Evolutionary conservation across 129 eudicot genomes (phyloP), one percentile per base, ranked within the genome.

Genomic region (Cynara cardunculus): DNA sequence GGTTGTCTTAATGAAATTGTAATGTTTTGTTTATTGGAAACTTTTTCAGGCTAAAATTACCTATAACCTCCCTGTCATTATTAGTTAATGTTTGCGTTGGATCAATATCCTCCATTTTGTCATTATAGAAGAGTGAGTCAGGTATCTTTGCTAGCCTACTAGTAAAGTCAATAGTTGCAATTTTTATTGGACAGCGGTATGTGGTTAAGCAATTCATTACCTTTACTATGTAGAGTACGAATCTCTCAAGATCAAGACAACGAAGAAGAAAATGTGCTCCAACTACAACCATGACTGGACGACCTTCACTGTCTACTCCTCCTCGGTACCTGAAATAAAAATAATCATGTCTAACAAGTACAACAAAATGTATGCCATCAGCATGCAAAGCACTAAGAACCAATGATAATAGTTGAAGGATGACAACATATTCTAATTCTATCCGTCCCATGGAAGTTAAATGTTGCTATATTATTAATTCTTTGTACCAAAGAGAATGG

Each of bases 251-350:
- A 89, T 94, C 96, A 67, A 94, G 92, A 88, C 98, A 94, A 25
- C 98, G 92, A 49, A 91, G 82, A 74, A 94, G 88, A 83, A 91
- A 92, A 89, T 94, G 97, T 70, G 98, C 98, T 85, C 98, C 98
- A 75, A 94, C 97, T 56, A 94, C 87, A 32, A 91, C 98, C 92
- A 94, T 91, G 64, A 94, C 92, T 56, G 94, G 97, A 16, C 89
- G 94, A 66, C 97, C 97, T 80, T 94, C 97, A 84, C 90, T 87
- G 76, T 94, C 98, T 39, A 94, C 97, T 67, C 98, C 98, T 64
- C 96, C 98, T 76, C 94, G 88, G 74, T 94, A 91, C 37, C 98
- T 94, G 83, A 80, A 87, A 81, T 10, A 35, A 74, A 39, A 31
- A 67, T 69, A 39, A 75, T 10, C 14, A 64, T 9, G 27, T 64